A percentile compares a stretch with the other conserved stretches of the same genome.
These are phyloP conservation scores for Cyberlindnera xishuangbannaensis DNA, from an alignment of 805 yeast species.

Conservation along the genomic window DNA sequence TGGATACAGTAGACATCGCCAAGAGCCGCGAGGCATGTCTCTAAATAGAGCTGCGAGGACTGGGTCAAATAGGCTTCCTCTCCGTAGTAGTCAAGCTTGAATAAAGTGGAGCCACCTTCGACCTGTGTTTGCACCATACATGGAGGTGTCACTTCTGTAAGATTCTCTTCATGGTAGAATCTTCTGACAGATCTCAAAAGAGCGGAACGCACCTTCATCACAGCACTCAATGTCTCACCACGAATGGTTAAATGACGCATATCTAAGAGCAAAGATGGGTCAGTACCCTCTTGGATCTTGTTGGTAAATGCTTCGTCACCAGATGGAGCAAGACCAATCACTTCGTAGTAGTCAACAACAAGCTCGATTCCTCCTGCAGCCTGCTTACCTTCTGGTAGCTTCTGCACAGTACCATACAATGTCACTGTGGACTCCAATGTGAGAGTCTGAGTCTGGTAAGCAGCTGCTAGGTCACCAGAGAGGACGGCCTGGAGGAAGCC, in stretches of 20 bases:
- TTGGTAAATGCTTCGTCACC: constrained; percentile 95
- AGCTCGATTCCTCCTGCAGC: constrained; percentile 98
- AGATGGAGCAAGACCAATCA: constrained; percentile 90
- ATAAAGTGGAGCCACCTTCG: constrained; percentile 97
- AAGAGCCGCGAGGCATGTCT: constrained; percentile 90
- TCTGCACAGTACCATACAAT: constrained; percentile 72
- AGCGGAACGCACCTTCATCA: constrained; percentile 90
- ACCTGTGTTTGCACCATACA: constrained; percentile 99
- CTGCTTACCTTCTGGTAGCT: constrained; percentile 90
- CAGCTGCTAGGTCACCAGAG: constrained; percentile 87
- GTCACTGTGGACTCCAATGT: constrained; percentile 84
- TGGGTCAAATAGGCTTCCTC: constrained; percentile 96
- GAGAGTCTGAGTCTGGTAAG: constrained; percentile 75
- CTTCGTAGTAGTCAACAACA: constrained; percentile 81
- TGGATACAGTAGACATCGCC: constrained; percentile 98
- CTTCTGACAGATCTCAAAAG: constrained; percentile 69
- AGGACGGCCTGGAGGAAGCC: constrained; percentile 87
- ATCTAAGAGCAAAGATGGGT: constrained; percentile 87
- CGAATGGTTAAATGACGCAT: constrained; percentile 94
- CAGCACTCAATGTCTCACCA: constrained; percentile 90
- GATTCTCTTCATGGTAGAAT: constrained; percentile 65
- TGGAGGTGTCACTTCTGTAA: constrained; percentile 95
- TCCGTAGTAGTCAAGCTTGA: constrained; percentile 90
- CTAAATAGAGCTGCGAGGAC: constrained; percentile 93
- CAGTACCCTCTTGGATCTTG: constrained; percentile 90